These are phyloP conservation scores for Podospora fimiseda DNA, from an alignment of 495 filamentous ascomycete genomes.

Conservation along the genomic window DNA sequence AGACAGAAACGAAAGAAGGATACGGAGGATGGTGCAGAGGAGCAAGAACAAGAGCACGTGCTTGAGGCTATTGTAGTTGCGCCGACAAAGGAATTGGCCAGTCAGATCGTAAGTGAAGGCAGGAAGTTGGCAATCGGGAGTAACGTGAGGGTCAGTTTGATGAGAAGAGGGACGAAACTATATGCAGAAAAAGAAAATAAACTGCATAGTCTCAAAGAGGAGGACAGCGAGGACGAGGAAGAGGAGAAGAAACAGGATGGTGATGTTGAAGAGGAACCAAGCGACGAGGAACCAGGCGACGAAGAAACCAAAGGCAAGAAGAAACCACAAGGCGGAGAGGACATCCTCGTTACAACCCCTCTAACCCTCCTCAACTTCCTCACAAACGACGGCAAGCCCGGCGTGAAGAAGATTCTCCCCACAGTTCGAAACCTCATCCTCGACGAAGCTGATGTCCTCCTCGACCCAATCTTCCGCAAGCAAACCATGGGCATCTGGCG, in stretches of 20 bases:
- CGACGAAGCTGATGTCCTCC: conserved; percentile 91
- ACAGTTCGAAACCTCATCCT: conserved; percentile 67
- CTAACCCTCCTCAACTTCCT: conserved; percentile 70
- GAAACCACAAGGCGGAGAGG: conserved; percentile 55
- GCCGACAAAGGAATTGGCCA: conserved; percentile 86
- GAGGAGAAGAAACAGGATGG: conserved; percentile 17
- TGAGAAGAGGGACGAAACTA: conserved; percentile 78
- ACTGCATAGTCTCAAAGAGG: conserved; percentile 15
- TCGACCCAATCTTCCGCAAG: conserved; percentile 83
- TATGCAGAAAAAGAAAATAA: conserved; percentile 37
- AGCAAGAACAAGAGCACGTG: conserved; percentile 36
- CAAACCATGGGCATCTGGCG: conserved; percentile 87
- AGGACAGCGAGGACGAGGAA: conserved; percentile 29
- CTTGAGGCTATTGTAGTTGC: conserved; percentile 71
- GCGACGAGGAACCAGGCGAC: not conserved
- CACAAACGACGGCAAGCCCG: conserved; percentile 39
- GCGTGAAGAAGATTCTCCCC: conserved; percentile 46
- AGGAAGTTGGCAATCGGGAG: conserved; percentile 73
- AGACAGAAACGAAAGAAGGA: no score
- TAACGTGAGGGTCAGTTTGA: conserved; percentile 69
- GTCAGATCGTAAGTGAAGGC: conserved; percentile 89
- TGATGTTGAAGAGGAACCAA: no score
- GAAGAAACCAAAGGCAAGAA: conserved; percentile 14
- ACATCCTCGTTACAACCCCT: conserved; percentile 88
- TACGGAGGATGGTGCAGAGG: conserved; percentile 26